Evolutionary conservation across 1,284 basidiomycete species (phyloP).

Genomic region (Sporisorium reilianum): DNA sequence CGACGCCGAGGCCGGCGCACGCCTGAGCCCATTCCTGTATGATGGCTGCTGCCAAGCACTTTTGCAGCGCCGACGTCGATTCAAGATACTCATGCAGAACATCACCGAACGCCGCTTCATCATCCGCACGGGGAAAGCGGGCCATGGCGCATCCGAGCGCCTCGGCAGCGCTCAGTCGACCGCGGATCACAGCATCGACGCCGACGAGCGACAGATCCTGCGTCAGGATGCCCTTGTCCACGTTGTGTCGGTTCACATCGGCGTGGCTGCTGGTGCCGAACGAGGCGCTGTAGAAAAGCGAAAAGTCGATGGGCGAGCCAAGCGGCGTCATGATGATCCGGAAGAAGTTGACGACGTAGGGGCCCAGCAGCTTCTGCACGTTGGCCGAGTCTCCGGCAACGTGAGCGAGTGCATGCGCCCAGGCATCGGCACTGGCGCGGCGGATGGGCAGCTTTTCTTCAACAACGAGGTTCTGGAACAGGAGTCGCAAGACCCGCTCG

Average conservation of each 20-base stretch:
- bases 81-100: constrained; percentile 83
- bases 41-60: constrained; percentile 84
- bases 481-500: constrained; percentile 80
- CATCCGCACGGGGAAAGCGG: constrained; percentile 74
- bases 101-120: constrained; percentile 70
- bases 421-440: constrained; percentile 80
- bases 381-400: constrained; percentile 35
- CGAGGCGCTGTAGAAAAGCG: constrained; percentile 76
- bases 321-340: constrained; percentile 90
- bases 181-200: constrained; percentile 82
- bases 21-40: constrained; percentile 88
- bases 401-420: constrained; percentile 77
- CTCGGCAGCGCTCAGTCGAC: constrained; percentile 82
- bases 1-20: constrained; percentile 31
- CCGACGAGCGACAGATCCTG: constrained; percentile 90
- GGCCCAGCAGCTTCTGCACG: constrained; percentile 48
- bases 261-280: constrained; percentile 27
- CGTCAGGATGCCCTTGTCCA: constrained; percentile 94
- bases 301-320: constrained; percentile 81
- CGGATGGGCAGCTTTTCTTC: constrained; percentile 91
- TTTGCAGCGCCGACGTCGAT: constrained; percentile 90
- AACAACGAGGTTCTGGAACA: constrained; percentile 94
- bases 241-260: constrained; percentile 76
- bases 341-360: constrained; percentile 71
- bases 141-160: constrained; percentile 82